These are phyloP conservation scores for Lasiosphaeria hispida DNA, from an alignment of 495 filamentous ascomycete genomes.

Conservation along the genomic window DNA sequence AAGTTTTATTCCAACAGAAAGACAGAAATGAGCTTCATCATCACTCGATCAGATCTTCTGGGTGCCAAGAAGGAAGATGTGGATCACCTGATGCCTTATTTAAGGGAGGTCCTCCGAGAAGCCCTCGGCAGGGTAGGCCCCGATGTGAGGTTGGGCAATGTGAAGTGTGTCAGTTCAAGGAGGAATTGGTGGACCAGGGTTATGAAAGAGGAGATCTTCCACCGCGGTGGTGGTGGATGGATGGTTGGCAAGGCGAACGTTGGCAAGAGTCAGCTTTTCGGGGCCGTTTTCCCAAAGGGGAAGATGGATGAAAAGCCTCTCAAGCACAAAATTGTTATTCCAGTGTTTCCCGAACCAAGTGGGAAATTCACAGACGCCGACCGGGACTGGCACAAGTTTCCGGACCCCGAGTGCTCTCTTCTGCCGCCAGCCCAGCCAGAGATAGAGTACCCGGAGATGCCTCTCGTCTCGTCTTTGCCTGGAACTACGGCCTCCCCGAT, in stretches of 20 bases:
- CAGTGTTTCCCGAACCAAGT: conserved; percentile 23
- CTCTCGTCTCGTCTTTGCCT: conserved; percentile 77
- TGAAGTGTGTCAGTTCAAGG: conserved; percentile 79
- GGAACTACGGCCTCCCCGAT: conserved; percentile 96
- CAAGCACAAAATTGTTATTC: conserved; percentile 33
- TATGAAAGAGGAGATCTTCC: conserved; percentile 78
- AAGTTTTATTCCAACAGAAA: conserved; percentile 60
- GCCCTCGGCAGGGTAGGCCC: conserved; percentile 60
- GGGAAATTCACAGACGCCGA: background rate
- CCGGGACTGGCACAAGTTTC: background rate
- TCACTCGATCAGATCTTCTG: conserved; percentile 84
- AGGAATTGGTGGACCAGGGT: conserved; percentile 83
- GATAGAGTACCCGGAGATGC: conserved; percentile 72
- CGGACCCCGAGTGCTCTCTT: conserved; percentile 43
- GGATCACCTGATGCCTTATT: conserved; percentile 76
- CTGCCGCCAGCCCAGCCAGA: conserved; percentile 75
- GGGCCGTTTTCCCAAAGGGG: conserved; percentile 81
- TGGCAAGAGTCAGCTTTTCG: conserved; percentile 89
- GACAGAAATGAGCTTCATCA: conserved; percentile 79
- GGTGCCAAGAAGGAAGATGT: conserved; percentile 77
- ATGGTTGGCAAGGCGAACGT: conserved; percentile 98
- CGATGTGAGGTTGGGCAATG: conserved; percentile 73
- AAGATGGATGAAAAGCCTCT: conserved; percentile 44
- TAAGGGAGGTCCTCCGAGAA: conserved; percentile 69
- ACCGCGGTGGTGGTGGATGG: conserved; percentile 85